A percentile compares a stretch with the other conserved stretches of the same genome.
Conservation (phyloP, 345 rosid species). For the Populus nigra region DNA sequence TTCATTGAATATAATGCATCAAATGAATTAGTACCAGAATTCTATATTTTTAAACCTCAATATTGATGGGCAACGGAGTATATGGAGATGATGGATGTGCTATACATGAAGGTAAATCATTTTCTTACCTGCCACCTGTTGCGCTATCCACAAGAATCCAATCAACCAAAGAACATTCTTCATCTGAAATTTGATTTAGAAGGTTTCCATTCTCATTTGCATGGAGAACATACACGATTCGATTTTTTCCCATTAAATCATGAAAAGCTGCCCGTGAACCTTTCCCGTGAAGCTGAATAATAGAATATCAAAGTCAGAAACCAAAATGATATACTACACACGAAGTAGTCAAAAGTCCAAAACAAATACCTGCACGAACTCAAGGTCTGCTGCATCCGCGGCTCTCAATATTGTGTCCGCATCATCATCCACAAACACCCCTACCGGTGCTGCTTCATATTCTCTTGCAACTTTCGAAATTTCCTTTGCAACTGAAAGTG, state of each 20-base stretch:
- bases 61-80: neutral
- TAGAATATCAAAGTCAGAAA: neutral
- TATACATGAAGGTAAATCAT: neutral
- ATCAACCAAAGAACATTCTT: conserved; percentile 60
- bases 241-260: conserved; percentile 40
- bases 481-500: conserved; percentile 68
- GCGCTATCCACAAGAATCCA: conserved; percentile 90
- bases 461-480: conserved; percentile 78
- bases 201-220: conserved; percentile 66
- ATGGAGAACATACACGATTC: conserved; percentile 72
- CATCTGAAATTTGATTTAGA: conserved; percentile 58
- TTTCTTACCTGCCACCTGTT: conserved; percentile 71
- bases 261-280: conserved; percentile 63
- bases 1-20: neutral
- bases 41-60: neutral
- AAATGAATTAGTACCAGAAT: neutral
- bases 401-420: conserved; percentile 56
- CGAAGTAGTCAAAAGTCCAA: conserved; percentile 2
- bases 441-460: conserved; percentile 69
- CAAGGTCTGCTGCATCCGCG: conserved; percentile 63
- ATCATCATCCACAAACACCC: conserved; percentile 87
- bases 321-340: neutral
- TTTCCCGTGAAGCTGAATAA: conserved; percentile 72
- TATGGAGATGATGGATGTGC: neutral
- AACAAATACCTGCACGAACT: conserved; percentile 64